These are phyloP conservation scores for Pseudomonodictys pantanalensis DNA, from an alignment of 495 filamentous ascomycete genomes.

Conservation along the genomic window DNA sequence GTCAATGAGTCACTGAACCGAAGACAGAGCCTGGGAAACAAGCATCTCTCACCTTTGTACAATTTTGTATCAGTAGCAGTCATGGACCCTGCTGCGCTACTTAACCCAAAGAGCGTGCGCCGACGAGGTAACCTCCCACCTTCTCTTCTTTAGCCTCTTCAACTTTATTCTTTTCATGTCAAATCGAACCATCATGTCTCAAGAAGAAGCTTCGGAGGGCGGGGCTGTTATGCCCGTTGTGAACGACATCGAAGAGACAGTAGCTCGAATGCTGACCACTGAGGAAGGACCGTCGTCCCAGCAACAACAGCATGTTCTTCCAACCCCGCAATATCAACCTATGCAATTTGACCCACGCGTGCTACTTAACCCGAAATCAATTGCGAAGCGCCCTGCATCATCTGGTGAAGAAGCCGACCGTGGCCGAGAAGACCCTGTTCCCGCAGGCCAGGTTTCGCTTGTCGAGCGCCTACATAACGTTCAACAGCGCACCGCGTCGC, in stretches of 20 bases:
- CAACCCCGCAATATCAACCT: slow-evolving; percentile 1
- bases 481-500: slow-evolving; percentile 57
- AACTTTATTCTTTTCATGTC: background rate
- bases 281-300: too few species aligned
- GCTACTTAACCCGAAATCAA: slow-evolving; percentile 37
- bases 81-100: slow-evolving; percentile 35
- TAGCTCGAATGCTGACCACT: too few species aligned
- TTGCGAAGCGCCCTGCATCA: slow-evolving; percentile 22
- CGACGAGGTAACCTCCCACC: slow-evolving; percentile 14
- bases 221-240: too few species aligned
- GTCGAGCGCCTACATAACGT: slow-evolving; percentile 69
- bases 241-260: too few species aligned
- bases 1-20: too few species aligned
- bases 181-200: background rate
- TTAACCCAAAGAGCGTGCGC: slow-evolving; percentile 33
- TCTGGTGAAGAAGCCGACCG: slow-evolving; percentile 11
- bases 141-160: slow-evolving; percentile 4
- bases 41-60: background rate
- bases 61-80: background rate
- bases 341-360: slow-evolving; percentile 33
- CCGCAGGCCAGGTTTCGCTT: slow-evolving; percentile 9
- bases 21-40: too few species aligned
- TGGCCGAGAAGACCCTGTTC: slow-evolving; percentile 1
- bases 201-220: background rate
- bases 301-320: background rate